Percentiles rank a stretch among this genome's conserved stretches.
phyloP scores from a whole-genome alignment of 179 eudicot species.

The Corrigiola litoralis region DNA sequence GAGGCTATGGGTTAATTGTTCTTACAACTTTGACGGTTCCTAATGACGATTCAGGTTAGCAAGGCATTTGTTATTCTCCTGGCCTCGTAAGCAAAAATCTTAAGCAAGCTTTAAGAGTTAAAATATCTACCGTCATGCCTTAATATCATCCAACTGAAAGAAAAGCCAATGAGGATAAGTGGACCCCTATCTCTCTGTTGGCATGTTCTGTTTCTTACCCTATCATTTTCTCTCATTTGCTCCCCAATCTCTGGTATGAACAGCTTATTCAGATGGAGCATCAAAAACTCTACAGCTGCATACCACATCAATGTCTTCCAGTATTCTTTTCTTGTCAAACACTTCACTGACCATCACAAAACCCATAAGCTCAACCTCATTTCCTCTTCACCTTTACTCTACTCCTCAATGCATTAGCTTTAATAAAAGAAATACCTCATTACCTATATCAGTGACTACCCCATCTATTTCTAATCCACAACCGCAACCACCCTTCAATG shows the following conservation, averaged over 20 bases:
- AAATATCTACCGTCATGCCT: background rate
- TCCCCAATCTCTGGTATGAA: background rate
- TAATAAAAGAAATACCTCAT: conserved; percentile 22
- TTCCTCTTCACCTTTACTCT: conserved; percentile 5
- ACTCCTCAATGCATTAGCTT: conserved; percentile 8
- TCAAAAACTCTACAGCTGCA: background rate
- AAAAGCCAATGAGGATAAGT: conserved; percentile 11
- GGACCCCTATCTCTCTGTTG: conserved; percentile 13
- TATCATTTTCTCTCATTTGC: background rate
- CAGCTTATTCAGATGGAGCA: background rate
- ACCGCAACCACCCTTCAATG: conserved; percentile 26
- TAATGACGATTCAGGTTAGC: no score
- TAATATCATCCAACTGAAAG: background rate
- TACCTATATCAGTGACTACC: conserved; percentile 37
- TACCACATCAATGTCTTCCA: conserved; percentile 25
- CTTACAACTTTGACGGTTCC: no score
- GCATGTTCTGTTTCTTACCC: background rate
- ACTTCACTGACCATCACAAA: conserved; percentile 18
- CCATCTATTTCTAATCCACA: conserved; percentile 23
- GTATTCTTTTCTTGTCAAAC: conserved; percentile 19
- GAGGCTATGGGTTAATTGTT: no score
- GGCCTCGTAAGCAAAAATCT: no score
- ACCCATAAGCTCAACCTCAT: conserved; percentile 15
- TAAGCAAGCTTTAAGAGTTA: no score
- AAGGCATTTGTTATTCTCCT: no score